Evolutionary conservation across 176 grass and related monocot species (phyloP), one percentile per base, ranked within the genome.

Genomic region (Tillandsia leiboldiana): DNA sequence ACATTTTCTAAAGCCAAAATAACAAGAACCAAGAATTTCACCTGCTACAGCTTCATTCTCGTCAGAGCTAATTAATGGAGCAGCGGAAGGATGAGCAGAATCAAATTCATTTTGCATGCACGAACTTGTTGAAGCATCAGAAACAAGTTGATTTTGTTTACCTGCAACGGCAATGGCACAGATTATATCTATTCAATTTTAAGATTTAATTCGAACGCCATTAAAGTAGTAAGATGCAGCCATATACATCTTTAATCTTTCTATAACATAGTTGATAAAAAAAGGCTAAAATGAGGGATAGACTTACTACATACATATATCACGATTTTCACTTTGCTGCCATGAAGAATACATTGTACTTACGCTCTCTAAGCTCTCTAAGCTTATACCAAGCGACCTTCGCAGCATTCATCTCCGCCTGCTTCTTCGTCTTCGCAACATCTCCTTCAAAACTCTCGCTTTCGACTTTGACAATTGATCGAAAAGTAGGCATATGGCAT

Each of bases 331-430:
- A 24, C 24, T 24, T 24, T 24, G 24, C 24, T 24, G 24, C 33
- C 17, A 61, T 18, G 56, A 20, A 15, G 56, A 20, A 15, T 18
- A 61, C 73, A 82, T 47, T 75, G 33, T 42, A 82, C 87, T 99
- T 82, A 93, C 89, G 72, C 10, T 67, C 63, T 68, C 85, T 63
- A 12, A 87, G 72, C 10, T 67, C 63, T 68, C 85, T 63, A 12
- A 87, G 71, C 73, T 75, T 68, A 74, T 81, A 52, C 57, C 76
- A 88, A 68, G 94, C 89, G 24, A 83, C 24, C 68, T 83, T 85
- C 52, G 84, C 87, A 80, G 82, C 84, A 78, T 66, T 82, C 53
- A 49, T 76, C 66, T 93, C 87, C 69, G 87, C 87, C 67, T 93
- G 82, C 28, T 93, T 99, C 75, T 90, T 90, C 42, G 70, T 81